Evolutionary conservation across 768 basidiomycete species (phyloP), one percentile per base, ranked within the genome.

Genomic region (Lactifluus rugatus): DNA sequence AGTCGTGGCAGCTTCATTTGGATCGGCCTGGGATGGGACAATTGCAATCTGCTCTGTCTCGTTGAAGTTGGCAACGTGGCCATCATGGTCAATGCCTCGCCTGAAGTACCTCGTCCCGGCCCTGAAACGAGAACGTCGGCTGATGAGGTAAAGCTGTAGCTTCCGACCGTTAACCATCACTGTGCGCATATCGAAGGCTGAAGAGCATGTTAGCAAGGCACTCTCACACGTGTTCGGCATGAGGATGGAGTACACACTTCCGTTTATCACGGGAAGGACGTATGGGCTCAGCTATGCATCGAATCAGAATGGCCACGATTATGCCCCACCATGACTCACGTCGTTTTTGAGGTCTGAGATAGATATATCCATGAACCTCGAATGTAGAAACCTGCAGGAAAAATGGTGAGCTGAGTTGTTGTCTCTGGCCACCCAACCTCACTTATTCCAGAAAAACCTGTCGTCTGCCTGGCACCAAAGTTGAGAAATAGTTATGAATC

Each of bases 361-460:
- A 9, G 75, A 76, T 39, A 70, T 67, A 68, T 82, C 82, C 56
- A 87, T 85, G 60, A 92, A 72, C 62, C 79, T 77, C 14, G 76
- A 72, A 60, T 85, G 83, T 58, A 87, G 67, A 64, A 78, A 79
- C 67, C 77, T 78, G 64, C 13, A 23, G 37, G 52, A 32, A 28
- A 44, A 5, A 11, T 54, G 60, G 50, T 62, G 63, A 52, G 31
- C 26, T 25, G 28, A 42, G 32, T 51, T 49, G 49, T 19, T 60
- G 16, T 23, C 17, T 57, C 16, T 14, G 25, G 25, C 49, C 5
- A 25, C 51, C 17, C 5, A 41, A 13, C 68, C 71, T 48, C 57
- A 88, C 81, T 83, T 89, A 72, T 99, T 99, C 95, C 95, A 99
- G 73, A 98, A 98, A 74, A 99, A 99, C 62, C 94, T 80, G 67